phyloP scores from a whole-genome alignment of 495 filamentous ascomycete genomes.

The Podospora fimiseda region DNA sequence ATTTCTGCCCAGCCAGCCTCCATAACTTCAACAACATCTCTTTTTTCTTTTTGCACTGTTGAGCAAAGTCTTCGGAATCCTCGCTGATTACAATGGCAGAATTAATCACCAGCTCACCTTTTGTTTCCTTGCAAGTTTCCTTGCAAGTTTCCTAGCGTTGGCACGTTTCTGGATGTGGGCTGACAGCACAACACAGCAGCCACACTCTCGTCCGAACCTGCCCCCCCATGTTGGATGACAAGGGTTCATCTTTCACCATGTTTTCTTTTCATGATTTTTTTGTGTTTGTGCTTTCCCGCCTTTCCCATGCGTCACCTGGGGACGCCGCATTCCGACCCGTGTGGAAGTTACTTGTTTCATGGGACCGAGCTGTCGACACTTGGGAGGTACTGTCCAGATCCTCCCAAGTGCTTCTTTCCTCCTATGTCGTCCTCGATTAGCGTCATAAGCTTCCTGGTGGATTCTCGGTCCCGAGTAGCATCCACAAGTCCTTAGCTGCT shows the following conservation, averaged over 20 bases:
- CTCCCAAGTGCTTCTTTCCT: background rate
- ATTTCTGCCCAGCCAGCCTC: constrained; percentile 14
- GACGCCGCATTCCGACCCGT: background rate
- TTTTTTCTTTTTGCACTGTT: constrained; percentile 1
- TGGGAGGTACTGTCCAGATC: background rate
- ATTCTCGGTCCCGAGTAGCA: constrained; percentile 18
- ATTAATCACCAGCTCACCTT: constrained; percentile 5
- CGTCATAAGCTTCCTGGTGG: constrained; percentile 24
- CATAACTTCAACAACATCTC: no score
- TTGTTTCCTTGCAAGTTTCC: background rate
- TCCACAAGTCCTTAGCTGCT: constrained; percentile 1
- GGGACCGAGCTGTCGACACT: background rate
- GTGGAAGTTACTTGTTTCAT: background rate
- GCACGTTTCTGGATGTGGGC: constrained; percentile 11
- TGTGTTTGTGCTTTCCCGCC: background rate
- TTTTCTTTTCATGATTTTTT: background rate
- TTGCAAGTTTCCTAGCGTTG: background rate
- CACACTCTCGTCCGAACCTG: background rate
- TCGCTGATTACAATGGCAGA: background rate
- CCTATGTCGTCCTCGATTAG: background rate
- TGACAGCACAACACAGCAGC: constrained; percentile 12
- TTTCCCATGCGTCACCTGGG: background rate
- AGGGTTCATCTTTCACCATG: background rate
- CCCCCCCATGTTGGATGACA: background rate
- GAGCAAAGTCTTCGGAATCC: no score